These are phyloP conservation scores for Porphyra umbilicalis DNA, from an alignment of 31 red algal genomes.

Conservation along the genomic window DNA sequence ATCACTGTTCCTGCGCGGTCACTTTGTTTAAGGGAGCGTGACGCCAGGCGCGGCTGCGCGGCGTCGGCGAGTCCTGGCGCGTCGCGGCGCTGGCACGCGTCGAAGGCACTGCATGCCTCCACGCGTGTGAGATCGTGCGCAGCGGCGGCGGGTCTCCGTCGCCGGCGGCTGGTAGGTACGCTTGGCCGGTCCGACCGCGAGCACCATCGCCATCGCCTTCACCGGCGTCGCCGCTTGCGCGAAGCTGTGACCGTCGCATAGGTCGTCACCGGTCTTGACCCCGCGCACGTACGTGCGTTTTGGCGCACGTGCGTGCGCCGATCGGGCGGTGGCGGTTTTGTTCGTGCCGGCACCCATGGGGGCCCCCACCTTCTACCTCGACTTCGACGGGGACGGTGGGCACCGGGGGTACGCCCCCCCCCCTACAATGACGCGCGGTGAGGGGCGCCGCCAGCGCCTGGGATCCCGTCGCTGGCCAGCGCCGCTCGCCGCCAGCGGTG, in stretches of 20 bases:
- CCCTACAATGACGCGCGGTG: background rate
- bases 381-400: background rate
- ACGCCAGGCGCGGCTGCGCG: too few species aligned
- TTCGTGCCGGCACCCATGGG: background rate
- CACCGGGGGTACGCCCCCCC: background rate
- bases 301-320: background rate
- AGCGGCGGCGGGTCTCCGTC: background rate
- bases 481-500: background rate
- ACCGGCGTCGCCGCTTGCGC: background rate
- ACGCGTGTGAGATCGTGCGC: background rate
- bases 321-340: background rate
- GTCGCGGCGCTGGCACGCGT: background rate
- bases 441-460: background rate
- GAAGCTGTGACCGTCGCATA: too few species aligned
- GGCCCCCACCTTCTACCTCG: background rate
- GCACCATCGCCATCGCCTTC: too few species aligned
- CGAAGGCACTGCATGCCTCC: background rate
- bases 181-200: background rate
- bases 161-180: background rate
- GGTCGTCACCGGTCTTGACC: too few species aligned
- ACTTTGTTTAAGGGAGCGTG: too few species aligned
- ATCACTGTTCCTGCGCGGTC: too few species aligned
- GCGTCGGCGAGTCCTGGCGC: too few species aligned
- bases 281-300: background rate
- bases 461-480: background rate